Conservation (phyloP, 176 grass and related monocot species). For the Cymbopogon citratus region DNA sequence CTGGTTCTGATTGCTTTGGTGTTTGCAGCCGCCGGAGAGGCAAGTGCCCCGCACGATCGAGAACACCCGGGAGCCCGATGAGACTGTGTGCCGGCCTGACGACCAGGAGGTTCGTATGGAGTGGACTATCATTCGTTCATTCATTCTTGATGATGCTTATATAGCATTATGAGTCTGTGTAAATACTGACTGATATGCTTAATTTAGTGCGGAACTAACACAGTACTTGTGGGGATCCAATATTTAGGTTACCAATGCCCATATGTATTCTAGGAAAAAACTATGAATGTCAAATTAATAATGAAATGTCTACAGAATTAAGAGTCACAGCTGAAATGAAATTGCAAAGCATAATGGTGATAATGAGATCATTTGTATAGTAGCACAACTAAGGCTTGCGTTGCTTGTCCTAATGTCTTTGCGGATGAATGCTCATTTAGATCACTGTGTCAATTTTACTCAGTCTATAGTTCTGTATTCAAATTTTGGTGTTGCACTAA, state of each 20-base stretch:
- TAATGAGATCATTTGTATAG: background rate
- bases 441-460: background rate
- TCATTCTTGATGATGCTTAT: background rate
- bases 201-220: background rate
- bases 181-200: background rate
- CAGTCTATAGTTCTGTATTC: background rate
- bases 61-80: constrained; percentile 82
- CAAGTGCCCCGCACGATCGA: constrained; percentile 76
- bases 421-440: too few relatives aligned
- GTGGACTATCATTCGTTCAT: background rate
- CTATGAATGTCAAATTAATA: background rate
- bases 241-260: background rate
- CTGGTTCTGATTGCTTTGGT: constrained; percentile 6
- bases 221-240: background rate
- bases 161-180: background rate
- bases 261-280: background rate
- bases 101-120: constrained; percentile 61
- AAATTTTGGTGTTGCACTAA: background rate
- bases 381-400: background rate
- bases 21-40: constrained; percentile 57
- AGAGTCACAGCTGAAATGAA: background rate
- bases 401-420: background rate
- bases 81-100: constrained; percentile 70
- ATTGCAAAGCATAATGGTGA: background rate
- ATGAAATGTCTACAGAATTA: background rate